Evolutionary conservation across 2,329 filamentous ascomycete species (phyloP), one percentile per base, ranked within the genome.

Genomic region (Penicillium sp.): DNA sequence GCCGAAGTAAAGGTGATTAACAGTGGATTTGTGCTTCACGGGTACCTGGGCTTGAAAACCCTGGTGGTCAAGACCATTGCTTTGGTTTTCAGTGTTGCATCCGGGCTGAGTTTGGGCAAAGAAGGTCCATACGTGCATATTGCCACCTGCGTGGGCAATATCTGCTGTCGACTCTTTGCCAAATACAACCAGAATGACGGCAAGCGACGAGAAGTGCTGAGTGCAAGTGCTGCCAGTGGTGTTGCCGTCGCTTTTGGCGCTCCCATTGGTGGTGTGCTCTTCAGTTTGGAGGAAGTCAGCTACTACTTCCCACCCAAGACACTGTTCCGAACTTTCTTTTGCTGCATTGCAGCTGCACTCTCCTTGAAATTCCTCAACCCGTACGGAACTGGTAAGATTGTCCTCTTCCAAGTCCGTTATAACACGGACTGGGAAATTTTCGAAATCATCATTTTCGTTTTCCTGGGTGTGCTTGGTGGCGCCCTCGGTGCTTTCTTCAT

Each of bases 251-350:
- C 94, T 13, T 98, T 98, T 74, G 94, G 94, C 40, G 93, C 94
- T 0, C 94, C 94, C 1, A 87, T 91, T 45, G 92, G 93, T 8
- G 94, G 94, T 55, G 93, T 97, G 1, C 83, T 98, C 2, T 98
- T 98, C 76, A 93, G 92, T 37, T 78, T 98, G 33, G 95, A 99
- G 77, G 95, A 98, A 83, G 93, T 98, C 64, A 89, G 80, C 68
- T 98, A 98, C 77, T 98, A 98, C 77, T 98, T 98, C 75, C 94
- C 95, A 0, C 92, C 94, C 6, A 98, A 99, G 80, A 98, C 94
- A 0, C 84, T 99, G 8, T 99, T 99, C 80, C 84, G 95, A 56
- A 98, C 95, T 0, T 99, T 99, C 77, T 98, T 98, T 78, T 98
- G 94, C 81, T 98, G 94, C 77, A 98, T 98, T 69, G 89, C 82